Base-by-base conservation (phyloP, 176 grass and related monocot species). In the Musa acuminata region DNA sequence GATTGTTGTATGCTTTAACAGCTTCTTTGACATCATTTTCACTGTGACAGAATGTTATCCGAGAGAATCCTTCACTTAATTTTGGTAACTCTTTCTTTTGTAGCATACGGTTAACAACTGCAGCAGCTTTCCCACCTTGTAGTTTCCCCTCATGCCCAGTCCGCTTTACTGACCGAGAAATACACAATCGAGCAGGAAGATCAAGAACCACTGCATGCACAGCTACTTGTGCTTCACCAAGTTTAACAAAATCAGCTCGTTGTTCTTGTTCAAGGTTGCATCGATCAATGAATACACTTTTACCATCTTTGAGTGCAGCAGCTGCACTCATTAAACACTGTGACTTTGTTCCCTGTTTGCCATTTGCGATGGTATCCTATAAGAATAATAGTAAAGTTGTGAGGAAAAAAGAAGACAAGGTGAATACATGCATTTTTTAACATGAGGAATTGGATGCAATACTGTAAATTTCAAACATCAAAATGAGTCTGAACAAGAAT, bases 21-120 rank as follows among this genome's bases (percentile, higher is more conserved):
- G 78, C 90, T 50, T 87, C 85, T 79, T 87, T 91, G 78, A 93
- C 87, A n/a, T 91, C 86, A 67, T 49, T 53, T 21, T 93, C 88
- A 82, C 87, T 84, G 35, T 83, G 77, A 80, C 94, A 98, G 77
- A 87, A 89, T 75, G 71, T 89, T 73, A 91, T 98, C 54, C 90
- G 77, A 80, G 62, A 80, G 80, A 93, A 93, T 51, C 94, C 94
- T 91, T 98, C 94, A 76, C 73, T 87, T 49, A 91, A 85, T 23
- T 82, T 78, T 20, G 90, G 86, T 1, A 23, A 48, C 52, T 98
- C 84, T 75, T 88, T 92, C 62, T 84, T 91, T 72, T 93, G 84
- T 72, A 98, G 69, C 95, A 93, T 98, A 49, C 88, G 90, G 72
- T 98, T 93, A 14, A 98, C 90, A 82, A 98, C 90, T 81, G 81